Evolutionary conservation across 2,329 filamentous ascomycete genomes (phyloP).

Genomic region (Neofusicoccum laricinum): DNA sequence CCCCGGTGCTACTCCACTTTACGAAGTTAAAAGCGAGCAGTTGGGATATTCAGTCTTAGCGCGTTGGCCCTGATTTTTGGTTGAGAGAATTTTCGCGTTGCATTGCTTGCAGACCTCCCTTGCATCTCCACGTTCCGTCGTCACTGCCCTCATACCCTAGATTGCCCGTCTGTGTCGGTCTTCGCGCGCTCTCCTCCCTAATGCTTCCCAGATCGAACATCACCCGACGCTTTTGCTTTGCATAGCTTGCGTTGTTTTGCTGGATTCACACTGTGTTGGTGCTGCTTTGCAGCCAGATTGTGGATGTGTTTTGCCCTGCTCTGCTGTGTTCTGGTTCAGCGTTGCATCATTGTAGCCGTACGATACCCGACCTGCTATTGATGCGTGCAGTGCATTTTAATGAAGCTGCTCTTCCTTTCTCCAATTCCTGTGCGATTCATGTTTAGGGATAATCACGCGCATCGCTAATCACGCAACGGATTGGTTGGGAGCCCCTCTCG

Average conservation of each 20-base stretch:
- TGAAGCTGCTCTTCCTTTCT: background rate
- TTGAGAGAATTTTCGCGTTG: background rate
- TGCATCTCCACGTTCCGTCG: background rate
- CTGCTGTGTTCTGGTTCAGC: background rate
- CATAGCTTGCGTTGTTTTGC: background rate
- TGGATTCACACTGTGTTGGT: background rate
- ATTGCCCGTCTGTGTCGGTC: background rate
- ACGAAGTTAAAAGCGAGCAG: background rate
- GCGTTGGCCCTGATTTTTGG: too few relatives aligned
- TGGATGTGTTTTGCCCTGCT: background rate
- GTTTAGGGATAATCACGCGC: too few relatives aligned
- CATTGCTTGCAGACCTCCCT: background rate
- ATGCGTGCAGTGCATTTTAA: background rate
- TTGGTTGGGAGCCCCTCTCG: too few relatives aligned
- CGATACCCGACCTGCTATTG: constrained; percentile 6
- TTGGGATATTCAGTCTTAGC: background rate
- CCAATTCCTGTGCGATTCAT: too few relatives aligned
- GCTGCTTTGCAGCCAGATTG: background rate
- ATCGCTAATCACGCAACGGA: background rate
- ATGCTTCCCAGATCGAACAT: background rate
- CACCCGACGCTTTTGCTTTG: background rate
- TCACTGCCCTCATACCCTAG: background rate
- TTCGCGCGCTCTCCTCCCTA: background rate
- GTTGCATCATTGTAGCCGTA: constrained; percentile 5
- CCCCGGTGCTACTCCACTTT: background rate